Conservation (phyloP, 2,329 filamentous ascomycete species). For the Onygenales sp. region DNA sequence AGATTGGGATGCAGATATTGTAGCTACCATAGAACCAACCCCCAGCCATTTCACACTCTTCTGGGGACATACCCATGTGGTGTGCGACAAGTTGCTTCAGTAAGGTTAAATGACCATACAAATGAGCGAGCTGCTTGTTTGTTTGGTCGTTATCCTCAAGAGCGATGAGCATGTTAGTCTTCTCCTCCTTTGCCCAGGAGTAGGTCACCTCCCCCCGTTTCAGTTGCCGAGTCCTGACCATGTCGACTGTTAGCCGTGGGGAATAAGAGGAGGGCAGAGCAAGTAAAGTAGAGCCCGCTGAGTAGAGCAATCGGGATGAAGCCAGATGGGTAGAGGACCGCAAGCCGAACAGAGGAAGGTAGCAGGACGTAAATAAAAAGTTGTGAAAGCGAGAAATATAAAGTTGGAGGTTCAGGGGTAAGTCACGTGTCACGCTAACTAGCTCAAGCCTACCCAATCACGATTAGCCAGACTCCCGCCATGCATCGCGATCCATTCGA, state of each 20-base stretch:
- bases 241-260: neutral
- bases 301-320: neutral
- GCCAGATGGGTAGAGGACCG: neutral
- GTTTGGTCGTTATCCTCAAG: neutral
- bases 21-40: slow-evolving; percentile 24
- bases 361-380: neutral
- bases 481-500: too few relatives aligned
- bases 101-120: slow-evolving; percentile 1
- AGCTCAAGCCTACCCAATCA: too few relatives aligned
- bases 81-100: slow-evolving; percentile 7
- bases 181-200: neutral
- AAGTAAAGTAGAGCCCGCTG: neutral
- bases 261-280: neutral
- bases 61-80: slow-evolving; percentile 8
- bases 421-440: too few relatives aligned
- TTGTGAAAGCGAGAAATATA: too few relatives aligned
- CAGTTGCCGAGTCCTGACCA: neutral
- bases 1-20: slow-evolving; percentile 24
- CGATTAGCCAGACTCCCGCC: too few relatives aligned
- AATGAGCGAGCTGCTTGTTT: slow-evolving; percentile 1
- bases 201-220: slow-evolving; percentile 1
- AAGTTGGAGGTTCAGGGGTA: too few relatives aligned
- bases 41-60: slow-evolving; percentile 6
- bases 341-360: neutral
- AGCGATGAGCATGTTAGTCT: neutral